Conservation (phyloP, 2,329 filamentous ascomycete species). For the Penicillium sp. region DNA sequence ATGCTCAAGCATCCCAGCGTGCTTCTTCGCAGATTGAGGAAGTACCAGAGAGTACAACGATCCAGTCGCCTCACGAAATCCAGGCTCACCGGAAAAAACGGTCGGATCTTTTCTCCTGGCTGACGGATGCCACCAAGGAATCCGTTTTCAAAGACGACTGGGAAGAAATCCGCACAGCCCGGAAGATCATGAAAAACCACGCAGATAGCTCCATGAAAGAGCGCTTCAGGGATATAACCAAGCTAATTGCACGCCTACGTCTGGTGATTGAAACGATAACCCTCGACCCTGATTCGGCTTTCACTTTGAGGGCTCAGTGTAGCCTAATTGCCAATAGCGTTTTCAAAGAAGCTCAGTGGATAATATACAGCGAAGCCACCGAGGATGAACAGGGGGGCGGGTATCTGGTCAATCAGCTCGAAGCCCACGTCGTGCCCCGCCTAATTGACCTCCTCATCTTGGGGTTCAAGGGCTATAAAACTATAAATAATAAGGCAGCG, state of each 20-base stretch:
- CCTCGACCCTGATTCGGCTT: neutral
- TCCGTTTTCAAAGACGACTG: constrained; percentile 8
- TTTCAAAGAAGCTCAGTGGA: constrained; percentile 6
- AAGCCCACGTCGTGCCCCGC: constrained; percentile 16
- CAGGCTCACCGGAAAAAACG: neutral
- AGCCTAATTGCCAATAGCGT: constrained; percentile 4
- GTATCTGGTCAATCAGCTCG: constrained; percentile 14
- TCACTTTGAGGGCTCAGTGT: neutral
- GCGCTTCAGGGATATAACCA: neutral
- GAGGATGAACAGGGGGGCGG: constrained; percentile 1
- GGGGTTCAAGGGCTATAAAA: constrained; percentile 13
- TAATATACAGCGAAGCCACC: constrained; percentile 11
- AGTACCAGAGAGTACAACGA: neutral
- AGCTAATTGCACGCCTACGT: neutral
- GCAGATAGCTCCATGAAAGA: neutral
- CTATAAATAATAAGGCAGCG: neutral
- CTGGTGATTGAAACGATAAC: neutral
- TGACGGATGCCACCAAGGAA: neutral
- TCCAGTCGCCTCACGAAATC: neutral
- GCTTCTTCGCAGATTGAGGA: neutral
- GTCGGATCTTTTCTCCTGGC: constrained; percentile 3
- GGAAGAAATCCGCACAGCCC: neutral
- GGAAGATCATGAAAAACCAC: neutral
- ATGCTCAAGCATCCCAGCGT: no score
- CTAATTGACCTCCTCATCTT: constrained; percentile 12